These are phyloP conservation scores for Jimgerdemannia flammicorona DNA, from an alignment of 192 early-diverging fungal species.

Conservation along the genomic window DNA sequence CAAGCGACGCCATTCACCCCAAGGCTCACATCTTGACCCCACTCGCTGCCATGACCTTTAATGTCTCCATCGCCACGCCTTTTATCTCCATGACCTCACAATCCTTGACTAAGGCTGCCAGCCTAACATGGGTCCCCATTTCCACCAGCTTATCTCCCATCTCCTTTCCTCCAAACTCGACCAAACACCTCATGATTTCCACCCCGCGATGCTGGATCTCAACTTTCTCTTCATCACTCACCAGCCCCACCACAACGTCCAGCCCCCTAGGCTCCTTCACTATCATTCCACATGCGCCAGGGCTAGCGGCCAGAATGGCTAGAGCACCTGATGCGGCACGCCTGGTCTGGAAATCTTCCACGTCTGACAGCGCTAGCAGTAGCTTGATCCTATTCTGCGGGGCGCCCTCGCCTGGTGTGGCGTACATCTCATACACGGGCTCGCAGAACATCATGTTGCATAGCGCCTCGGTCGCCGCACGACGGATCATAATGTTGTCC, in stretches of 20 bases:
- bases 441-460: slow-evolving; percentile 92
- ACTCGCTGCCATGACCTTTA: slow-evolving; percentile 46
- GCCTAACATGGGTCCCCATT: neutral
- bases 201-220: slow-evolving; percentile 71
- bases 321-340: slow-evolving; percentile 84
- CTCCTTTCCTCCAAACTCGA: slow-evolving; percentile 38
- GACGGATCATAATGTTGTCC: slow-evolving; percentile 71
- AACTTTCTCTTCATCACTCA: slow-evolving; percentile 41
- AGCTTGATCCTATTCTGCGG: slow-evolving; percentile 64
- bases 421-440: slow-evolving; percentile 77
- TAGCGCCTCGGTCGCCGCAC: slow-evolving; percentile 86
- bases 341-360: slow-evolving; percentile 80
- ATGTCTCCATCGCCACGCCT: slow-evolving; percentile 50
- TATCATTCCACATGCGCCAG: slow-evolving; percentile 54
- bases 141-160: slow-evolving; percentile 43
- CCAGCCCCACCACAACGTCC: slow-evolving; percentile 21
- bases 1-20: no score
- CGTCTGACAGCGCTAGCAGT: slow-evolving; percentile 80
- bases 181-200: slow-evolving; percentile 70
- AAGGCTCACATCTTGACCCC: slow-evolving; percentile 22
- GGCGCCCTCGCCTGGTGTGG: slow-evolving; percentile 34
- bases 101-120: slow-evolving; percentile 45
- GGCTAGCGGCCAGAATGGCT: slow-evolving; percentile 68
- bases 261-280: slow-evolving; percentile 2
- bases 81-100: slow-evolving; percentile 43